Evolutionary conservation across 495 filamentous ascomycete genomes (phyloP).

Genomic region (Pyrenopolyporus hunteri): DNA sequence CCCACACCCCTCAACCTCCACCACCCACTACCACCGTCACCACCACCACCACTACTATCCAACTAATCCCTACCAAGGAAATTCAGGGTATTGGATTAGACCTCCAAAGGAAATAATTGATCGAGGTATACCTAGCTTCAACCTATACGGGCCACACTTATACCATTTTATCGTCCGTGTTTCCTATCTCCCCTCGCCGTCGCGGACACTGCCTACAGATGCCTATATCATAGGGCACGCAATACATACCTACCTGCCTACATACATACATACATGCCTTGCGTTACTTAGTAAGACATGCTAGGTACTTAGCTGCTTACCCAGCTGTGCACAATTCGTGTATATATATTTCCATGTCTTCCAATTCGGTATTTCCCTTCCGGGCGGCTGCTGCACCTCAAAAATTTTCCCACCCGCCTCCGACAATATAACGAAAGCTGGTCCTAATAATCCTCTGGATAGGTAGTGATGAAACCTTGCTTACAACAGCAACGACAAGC

Average conservation of each 20-base stretch:
- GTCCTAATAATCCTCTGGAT: conserved; percentile 5
- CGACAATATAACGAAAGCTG: conserved; percentile 12
- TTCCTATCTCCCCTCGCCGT: background rate
- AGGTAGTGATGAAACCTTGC: conserved; percentile 23
- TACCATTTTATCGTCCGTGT: too few species aligned
- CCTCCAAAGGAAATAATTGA: too few species aligned
- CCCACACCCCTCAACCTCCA: too few species aligned
- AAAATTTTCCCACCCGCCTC: conserved; percentile 24
- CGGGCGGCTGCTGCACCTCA: conserved; percentile 26
- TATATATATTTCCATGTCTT: conserved; percentile 12
- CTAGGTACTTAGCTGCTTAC: conserved; percentile 4
- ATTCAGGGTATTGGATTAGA: too few species aligned
- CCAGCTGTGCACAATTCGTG: background rate
- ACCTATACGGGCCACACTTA: too few species aligned
- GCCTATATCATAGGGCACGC: background rate
- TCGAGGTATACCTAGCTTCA: too few species aligned
- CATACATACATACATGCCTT: conserved; percentile 5
- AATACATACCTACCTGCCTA: background rate
- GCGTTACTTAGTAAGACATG: too few species aligned
- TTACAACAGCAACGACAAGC: conserved; percentile 9
- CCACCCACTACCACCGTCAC: too few species aligned
- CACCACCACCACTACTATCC: too few species aligned
- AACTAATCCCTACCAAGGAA: too few species aligned
- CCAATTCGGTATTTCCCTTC: conserved; percentile 22
- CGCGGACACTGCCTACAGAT: background rate